Base-by-base conservation (phyloP, 2,329 filamentous ascomycete genomes). In the Fusarium graminum region DNA sequence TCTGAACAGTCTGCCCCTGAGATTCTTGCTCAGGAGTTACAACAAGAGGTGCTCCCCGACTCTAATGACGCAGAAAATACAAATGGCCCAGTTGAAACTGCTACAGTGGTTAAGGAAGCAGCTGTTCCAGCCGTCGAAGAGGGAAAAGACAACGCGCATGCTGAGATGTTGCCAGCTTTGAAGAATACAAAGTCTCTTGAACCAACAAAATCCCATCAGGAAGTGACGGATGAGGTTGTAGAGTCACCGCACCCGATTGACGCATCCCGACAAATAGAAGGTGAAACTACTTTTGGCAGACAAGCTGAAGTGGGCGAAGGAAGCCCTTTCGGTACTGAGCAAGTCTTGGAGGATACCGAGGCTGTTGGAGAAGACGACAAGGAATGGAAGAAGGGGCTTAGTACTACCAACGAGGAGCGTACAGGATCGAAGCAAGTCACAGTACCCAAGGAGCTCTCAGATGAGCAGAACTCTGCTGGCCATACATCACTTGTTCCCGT, bases 341-440 rank as follows among this genome's bases (percentile, higher is more conserved):
- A 38, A 29, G 34, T 17, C 12, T n/a, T 19, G 13, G 28, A 44
- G 30, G 52, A 43, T n/a, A 19, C 8, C 12, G 29, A 13, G 26
- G 7, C 53, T 52, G 51, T 50, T 7, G 63, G 57, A 30, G 65
- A 72, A 44, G 46, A 65, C 38, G 52, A 67, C 43, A 61, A 71
- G 45, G 65, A 63, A 42, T 62, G 63, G 34, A 63, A 71, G 43
- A 66, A 29, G 19, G 17, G 32, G 22, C 43, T 38, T 10, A 32
- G 16, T 9, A 46, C 52, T 14, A 40, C 19, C 29, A 42, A 29
- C n/a, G 29, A 39, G 30, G 42, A 34, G 17, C 11, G 19, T n/a
- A 40, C 34, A 53, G 46, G 52, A 14, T 32, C 34, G 9, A 29
- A 44, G 14, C 30, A 45, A 25, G 32, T 22, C 7, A 17, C 36